Conservation (phyloP, 257 asterid species). For the Buddleja alternifolia region DNA sequence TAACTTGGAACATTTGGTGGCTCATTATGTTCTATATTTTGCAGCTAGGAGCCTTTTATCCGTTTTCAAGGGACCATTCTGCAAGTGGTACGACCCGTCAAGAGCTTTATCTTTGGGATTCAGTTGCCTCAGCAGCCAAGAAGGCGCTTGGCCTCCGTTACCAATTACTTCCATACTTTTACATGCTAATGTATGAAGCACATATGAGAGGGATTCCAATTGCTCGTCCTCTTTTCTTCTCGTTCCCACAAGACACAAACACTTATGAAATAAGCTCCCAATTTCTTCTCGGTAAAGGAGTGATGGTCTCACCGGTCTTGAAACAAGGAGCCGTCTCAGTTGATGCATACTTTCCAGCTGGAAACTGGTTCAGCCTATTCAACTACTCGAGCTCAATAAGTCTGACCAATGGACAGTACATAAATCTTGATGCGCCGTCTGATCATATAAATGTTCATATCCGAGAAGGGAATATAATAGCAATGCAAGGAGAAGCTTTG, state of each 20-base stretch:
- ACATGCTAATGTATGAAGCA: constrained; percentile 52
- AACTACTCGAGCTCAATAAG: constrained; percentile 33
- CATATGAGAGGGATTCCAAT: constrained; percentile 49
- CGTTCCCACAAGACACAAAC: constrained; percentile 45
- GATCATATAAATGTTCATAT: constrained; percentile 45
- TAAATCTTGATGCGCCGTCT: constrained; percentile 43
- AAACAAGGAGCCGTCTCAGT: constrained; percentile 37
- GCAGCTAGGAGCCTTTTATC: constrained; percentile 67
- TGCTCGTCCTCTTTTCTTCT: constrained; percentile 57
- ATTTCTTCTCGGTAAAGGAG: constrained; percentile 49
- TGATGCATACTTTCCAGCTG: constrained; percentile 49
- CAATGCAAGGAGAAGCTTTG: constrained; percentile 50
- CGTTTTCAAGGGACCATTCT: constrained; percentile 62
- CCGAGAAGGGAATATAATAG: constrained; percentile 47
- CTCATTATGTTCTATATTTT: neutral
- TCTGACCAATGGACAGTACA: constrained; percentile 29
- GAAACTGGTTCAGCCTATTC: constrained; percentile 53
- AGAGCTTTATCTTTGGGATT: constrained; percentile 55
- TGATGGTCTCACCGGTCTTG: constrained; percentile 53
- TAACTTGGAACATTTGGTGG: neutral
- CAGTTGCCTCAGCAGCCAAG: constrained; percentile 53
- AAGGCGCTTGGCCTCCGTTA: constrained; percentile 53
- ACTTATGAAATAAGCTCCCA: constrained; percentile 52
- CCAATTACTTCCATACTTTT: constrained; percentile 47
- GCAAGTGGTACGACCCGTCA: constrained; percentile 31